A percentile compares a stretch with the other conserved stretches of the same genome.
These are phyloP conservation scores for Fusarium sp. DNA, from an alignment of 2,329 filamentous ascomycete species.

Conservation along the genomic window DNA sequence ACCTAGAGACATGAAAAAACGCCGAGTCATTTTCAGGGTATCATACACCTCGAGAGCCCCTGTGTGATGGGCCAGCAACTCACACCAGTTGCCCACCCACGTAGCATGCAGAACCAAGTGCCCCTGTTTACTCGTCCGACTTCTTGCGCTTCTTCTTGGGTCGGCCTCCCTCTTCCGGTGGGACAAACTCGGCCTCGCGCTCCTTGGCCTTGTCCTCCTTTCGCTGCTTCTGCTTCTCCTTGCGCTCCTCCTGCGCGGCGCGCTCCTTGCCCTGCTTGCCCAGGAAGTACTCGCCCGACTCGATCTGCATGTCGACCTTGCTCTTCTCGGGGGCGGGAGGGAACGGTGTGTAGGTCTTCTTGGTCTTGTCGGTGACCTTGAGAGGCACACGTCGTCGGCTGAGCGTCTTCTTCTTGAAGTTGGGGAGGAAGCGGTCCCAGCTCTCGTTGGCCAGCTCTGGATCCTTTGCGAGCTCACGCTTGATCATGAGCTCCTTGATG, in stretches of 20 bases:
- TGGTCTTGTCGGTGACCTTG: constrained; percentile 91
- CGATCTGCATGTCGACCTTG: constrained; percentile 98
- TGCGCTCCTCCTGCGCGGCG: constrained; percentile 80
- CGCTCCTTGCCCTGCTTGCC: constrained; percentile 93
- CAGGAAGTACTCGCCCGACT: constrained; percentile 96
- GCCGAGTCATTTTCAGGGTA: constrained; percentile 45
- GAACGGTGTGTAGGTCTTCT: constrained; percentile 97
- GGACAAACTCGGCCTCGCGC: constrained; percentile 86
- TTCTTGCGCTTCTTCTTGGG: constrained; percentile 76
- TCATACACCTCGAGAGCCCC: constrained; percentile 44
- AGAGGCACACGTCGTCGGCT: constrained; percentile 84
- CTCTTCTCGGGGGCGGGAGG: constrained; percentile 97
- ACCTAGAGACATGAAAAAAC: constrained; percentile 35
- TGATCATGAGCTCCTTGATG: constrained; percentile 86
- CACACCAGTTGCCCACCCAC: constrained; percentile 35
- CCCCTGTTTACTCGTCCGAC: constrained; percentile 47
- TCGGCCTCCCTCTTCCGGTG: constrained; percentile 80
- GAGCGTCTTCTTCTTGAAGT: constrained; percentile 95
- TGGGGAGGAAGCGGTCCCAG: constrained; percentile 96
- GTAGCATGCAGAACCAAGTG: constrained; percentile 24
- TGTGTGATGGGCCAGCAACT: constrained; percentile 27
- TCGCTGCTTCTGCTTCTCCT: constrained; percentile 87
- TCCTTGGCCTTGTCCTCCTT: constrained; percentile 90
- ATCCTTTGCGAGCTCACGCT: constrained; percentile 90
- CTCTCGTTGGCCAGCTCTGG: constrained; percentile 87